Evolutionary conservation across 1,284 basidiomycete species (phyloP).

Genomic region (Rhodofomes roseus): DNA sequence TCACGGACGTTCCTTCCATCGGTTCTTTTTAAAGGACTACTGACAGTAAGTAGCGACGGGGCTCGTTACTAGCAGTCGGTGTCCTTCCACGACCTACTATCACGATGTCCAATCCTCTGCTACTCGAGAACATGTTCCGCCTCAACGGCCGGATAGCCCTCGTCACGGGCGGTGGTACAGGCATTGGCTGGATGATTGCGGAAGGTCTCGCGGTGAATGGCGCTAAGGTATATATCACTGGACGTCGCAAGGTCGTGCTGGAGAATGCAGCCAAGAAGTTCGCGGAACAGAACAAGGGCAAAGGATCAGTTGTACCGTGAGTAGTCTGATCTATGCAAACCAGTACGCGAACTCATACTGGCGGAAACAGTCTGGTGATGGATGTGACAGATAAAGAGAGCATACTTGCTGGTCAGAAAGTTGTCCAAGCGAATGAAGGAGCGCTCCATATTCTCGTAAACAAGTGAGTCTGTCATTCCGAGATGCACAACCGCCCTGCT

Average conservation of each 20-base stretch:
- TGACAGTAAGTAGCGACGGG: too few species aligned
- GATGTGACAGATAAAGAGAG: constrained; percentile 70
- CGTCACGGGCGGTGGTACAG: constrained; percentile 79
- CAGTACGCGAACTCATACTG: too few species aligned
- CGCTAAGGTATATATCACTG: constrained; percentile 80
- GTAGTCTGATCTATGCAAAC: too few species aligned
- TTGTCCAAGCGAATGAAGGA: constrained; percentile 58
- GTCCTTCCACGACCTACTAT: not conserved
- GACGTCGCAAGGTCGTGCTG: constrained; percentile 61
- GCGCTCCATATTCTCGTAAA: constrained; percentile 77
- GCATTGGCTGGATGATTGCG: constrained; percentile 76
- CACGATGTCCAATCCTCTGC: constrained; percentile 14
- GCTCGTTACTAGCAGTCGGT: not conserved
- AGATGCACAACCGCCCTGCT: constrained; percentile 37
- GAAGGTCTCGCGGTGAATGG: constrained; percentile 73
- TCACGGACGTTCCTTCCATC: too few species aligned
- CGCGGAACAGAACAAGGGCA: constrained; percentile 37
- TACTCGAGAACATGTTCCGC: constrained; percentile 46
- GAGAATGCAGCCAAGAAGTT: constrained; percentile 49
- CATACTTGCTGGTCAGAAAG: constrained; percentile 50
- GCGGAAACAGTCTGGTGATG: constrained; percentile 49
- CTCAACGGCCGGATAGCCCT: constrained; percentile 63
- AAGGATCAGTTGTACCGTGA: constrained; percentile 56
- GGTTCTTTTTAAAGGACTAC: too few species aligned
- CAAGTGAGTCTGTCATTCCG: constrained; percentile 47